Evolutionary conservation across 176 grass and related monocot species (phyloP), one percentile per base, ranked within the genome.

Genomic region (Hsuehochloa calcarea): DNA sequence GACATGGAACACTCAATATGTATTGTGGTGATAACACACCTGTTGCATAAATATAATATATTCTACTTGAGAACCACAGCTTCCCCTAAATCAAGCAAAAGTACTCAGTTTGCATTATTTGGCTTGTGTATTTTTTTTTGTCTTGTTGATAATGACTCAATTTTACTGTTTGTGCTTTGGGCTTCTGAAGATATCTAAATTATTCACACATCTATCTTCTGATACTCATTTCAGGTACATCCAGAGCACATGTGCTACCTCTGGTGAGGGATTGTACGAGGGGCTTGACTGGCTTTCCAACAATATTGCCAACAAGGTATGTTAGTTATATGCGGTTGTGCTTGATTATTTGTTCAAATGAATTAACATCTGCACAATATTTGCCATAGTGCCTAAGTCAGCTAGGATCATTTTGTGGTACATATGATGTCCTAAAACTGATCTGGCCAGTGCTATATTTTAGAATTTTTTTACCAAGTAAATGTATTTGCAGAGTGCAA

Each of bases 281-380:
- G 89, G 89, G 5, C 89, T 90, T 75, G 89, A 90, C 74, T 90
- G 89, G 89, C 89, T 90, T 59, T 90, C 89, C 46, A 90, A 87
- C 89, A 90, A 90, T 75, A 90, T 90, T 23, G 89, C 89, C 12
- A 90, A 84, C 89, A 90, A 90, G 85, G 89, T 90, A 74, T 3
- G n/a, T 0, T 3, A 51, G 17, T 0, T 40, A 5, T 58, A 52
- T 75, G 20, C 54, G 19, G 6, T 9, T 17, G n/a, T 60, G 37
- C n/a, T 69, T 6, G 14, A 3, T 26, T 46, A 47, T 49, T 65
- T 64, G 1, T n/a, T 45, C 6, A 65, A 52, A 40, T 51, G 43
- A 26, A 49, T 35, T 4, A 72, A 62, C 14, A 60, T 78, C 1
- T 37, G 40, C 3, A 8, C 63, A n/a, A 16, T 37, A 44, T 26